Evolutionary conservation across 176 grass and related monocot genomes (phyloP).

Genomic region (Themeda triandra): DNA sequence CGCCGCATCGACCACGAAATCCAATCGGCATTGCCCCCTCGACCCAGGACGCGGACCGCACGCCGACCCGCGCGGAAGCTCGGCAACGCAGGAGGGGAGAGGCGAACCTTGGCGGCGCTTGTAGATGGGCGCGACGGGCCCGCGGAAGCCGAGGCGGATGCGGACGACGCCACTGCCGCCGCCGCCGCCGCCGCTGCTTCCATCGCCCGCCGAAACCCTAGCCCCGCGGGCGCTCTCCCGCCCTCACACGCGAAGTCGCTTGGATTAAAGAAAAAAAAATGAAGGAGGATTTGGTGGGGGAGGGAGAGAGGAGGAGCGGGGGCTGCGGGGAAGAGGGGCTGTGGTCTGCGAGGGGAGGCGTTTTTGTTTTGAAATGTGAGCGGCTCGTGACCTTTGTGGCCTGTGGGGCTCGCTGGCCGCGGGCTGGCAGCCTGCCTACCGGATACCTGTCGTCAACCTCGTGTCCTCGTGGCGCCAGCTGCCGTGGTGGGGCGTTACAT

Average conservation of each 20-base stretch:
- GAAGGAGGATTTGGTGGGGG: conserved; percentile 13
- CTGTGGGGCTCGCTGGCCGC: not conserved
- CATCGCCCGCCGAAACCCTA: conserved; percentile 47
- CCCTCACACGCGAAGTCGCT: not conserved
- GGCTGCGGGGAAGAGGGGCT: not conserved
- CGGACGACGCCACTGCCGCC: conserved; percentile 23
- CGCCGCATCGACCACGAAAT: not conserved
- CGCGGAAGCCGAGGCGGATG: conserved; percentile 26
- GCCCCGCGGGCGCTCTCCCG: conserved; percentile 11
- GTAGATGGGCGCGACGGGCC: conserved; percentile 43
- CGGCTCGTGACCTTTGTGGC: conserved; percentile 7
- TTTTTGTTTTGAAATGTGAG: conserved; percentile 35
- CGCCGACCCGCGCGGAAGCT: not conserved
- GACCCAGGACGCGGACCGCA: not conserved
- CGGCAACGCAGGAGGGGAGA: not conserved
- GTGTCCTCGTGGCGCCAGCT: not conserved
- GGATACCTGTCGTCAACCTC: conserved; percentile 11
- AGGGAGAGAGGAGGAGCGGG: not conserved
- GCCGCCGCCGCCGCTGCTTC: conserved; percentile 17
- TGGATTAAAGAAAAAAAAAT: not conserved
- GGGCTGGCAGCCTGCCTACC: not conserved
- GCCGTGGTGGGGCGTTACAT: not conserved
- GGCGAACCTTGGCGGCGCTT: conserved; percentile 26
- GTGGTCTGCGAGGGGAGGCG: too few relatives aligned
- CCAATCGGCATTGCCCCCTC: conserved; percentile 21